Evolutionary conservation across 2,329 filamentous ascomycete genomes (phyloP).

Genomic region (Colletotrichum somersetense): DNA sequence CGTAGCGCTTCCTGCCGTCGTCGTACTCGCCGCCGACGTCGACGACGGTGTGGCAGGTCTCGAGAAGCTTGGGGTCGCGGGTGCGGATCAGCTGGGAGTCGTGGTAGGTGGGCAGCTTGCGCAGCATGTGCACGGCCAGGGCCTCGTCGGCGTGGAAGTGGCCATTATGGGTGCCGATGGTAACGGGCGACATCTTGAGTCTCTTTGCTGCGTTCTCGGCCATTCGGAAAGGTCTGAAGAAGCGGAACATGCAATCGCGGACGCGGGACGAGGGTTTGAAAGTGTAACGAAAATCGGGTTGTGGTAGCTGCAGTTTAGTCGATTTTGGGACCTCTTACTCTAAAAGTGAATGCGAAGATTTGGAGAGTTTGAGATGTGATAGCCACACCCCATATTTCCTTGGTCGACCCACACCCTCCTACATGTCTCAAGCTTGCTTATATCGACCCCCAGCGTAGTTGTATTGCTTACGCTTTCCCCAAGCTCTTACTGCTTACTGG

Average conservation of each 20-base stretch:
- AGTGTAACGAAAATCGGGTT: not conserved
- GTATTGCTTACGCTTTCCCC: conserved; percentile 37
- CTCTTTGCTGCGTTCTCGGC: conserved; percentile 82
- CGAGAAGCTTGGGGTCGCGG: conserved; percentile 82
- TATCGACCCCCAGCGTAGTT: conserved; percentile 16
- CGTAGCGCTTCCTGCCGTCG: conserved; percentile 80
- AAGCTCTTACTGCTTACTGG: conserved; percentile 41
- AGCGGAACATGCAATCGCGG: conserved; percentile 57
- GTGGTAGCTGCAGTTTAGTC: conserved; percentile 21
- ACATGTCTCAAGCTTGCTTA: not conserved
- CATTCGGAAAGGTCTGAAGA: conserved; percentile 61
- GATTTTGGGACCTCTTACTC: conserved; percentile 1
- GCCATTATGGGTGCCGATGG: conserved; percentile 94
- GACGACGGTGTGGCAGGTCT: conserved; percentile 91
- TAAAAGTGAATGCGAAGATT: conserved; percentile 29
- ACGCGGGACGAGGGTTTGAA: not conserved
- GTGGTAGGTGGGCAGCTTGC: conserved; percentile 84
- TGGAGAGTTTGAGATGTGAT: conserved; percentile 40
- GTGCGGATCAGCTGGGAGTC: conserved; percentile 84
- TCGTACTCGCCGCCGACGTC: conserved; percentile 98
- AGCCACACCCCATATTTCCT: conserved; percentile 13
- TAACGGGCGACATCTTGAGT: conserved; percentile 75
- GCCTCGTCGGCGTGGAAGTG: conserved; percentile 99
- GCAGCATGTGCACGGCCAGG: conserved; percentile 95
- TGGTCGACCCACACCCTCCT: conserved; percentile 1